A percentile compares a stretch with the other conserved stretches of the same genome.
Evolutionary conservation across 768 basidiomycete genomes (phyloP).

Genomic region (Neoboletus brunneissimus): DNA sequence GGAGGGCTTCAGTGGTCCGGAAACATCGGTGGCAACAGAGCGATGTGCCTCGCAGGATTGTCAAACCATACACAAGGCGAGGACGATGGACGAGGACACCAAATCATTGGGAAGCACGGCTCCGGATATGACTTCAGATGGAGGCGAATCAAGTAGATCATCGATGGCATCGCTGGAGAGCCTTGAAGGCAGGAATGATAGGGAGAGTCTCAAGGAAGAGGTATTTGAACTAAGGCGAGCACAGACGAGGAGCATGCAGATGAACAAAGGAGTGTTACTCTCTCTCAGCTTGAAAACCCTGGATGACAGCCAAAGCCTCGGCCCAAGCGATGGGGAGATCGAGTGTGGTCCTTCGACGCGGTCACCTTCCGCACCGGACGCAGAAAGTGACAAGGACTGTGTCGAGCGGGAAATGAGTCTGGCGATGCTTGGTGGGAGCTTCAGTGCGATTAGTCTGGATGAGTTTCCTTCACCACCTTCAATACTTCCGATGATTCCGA

Average conservation of each 20-base stretch:
- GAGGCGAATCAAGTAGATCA: constrained; percentile 20
- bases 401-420: constrained; percentile 17
- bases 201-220: constrained; percentile 26
- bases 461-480: constrained; percentile 48
- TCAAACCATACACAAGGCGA: background rate
- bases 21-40: background rate
- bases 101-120: constrained; percentile 19
- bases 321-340: background rate
- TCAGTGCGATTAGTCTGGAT: constrained; percentile 42
- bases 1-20: background rate
- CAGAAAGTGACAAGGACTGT: constrained; percentile 11
- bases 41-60: constrained; percentile 1
- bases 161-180: constrained; percentile 28
- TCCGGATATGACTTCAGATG: constrained; percentile 28
- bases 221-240: constrained; percentile 46
- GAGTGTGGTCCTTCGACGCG: constrained; percentile 2
- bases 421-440: constrained; percentile 33
- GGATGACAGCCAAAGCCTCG: constrained; percentile 4
- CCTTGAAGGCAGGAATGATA: constrained; percentile 11
- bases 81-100: constrained; percentile 13
- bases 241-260: constrained; percentile 49
- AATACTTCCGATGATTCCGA: constrained; percentile 31
- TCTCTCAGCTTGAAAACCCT: constrained; percentile 24
- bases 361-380: background rate
- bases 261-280: constrained; percentile 46